Base-by-base conservation (phyloP, 2,329 filamentous ascomycete species). In the Aspergillus calidoustus region DNA sequence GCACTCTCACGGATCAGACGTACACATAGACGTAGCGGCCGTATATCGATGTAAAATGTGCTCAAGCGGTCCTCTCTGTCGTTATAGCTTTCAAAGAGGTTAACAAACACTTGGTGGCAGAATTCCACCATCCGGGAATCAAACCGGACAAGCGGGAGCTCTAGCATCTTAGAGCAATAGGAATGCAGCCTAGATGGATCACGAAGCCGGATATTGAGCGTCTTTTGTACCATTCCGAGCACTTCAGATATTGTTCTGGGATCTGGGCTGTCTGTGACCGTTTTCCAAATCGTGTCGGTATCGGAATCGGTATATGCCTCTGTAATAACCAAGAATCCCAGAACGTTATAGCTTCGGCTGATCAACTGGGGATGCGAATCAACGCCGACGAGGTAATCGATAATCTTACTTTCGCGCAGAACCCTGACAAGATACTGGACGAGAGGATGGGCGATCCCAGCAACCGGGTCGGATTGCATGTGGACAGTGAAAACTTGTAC, bases 311-410 rank as follows among this genome's bases (percentile, higher is more conserved):
- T 86, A 76, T 94, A 97, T 15, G 87, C 89, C 57, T 84, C 83
- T 0, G 91, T 95, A 15, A 95, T 90, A 23, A 92, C 86, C 55
- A 98, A 82, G 71, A 98, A 98, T 0, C 91, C 91, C 52, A 97
- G 83, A 57, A 98, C 91, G 65, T 97, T 96, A 46, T 85, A 84
- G 70, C 91, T 91, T 67, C 93, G 88, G 41, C 85, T 83, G 22
- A 96, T 95, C 57, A 98, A 87, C 72, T 97, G 93, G 1, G 93
- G 92, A 71, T 98, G 95, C 34, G 94, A 97, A 59, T 93, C 93
- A 15, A 94, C 88, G 2, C 94, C 92, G 55, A 97, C 86, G 50
- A 99, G 88, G 76, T 97, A 98, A 62, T 93, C 87, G 25, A 96
- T 86, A 28, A 98, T 81, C 57, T 88, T 87, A 44, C 90, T 89